Conservation (phyloP, 495 filamentous ascomycete species). For the Saxophila tyrrhenica region DNA sequence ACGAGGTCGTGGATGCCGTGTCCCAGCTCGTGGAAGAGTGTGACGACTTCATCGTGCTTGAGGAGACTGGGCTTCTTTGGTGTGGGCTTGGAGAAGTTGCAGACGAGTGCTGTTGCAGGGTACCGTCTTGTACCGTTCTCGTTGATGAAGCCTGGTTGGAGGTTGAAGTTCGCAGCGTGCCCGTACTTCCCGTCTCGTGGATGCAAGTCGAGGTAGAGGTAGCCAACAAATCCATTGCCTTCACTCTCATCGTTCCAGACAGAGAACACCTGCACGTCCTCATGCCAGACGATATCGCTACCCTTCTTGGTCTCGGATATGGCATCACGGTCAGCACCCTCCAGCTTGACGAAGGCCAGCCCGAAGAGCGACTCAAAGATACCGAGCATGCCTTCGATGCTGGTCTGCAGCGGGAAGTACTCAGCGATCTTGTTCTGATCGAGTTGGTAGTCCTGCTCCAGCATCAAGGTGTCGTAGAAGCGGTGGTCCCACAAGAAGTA, state of each 20-base stretch:
- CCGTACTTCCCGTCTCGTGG: conserved; percentile 57
- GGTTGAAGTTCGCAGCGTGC: conserved; percentile 39
- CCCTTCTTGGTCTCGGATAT: conserved; percentile 49
- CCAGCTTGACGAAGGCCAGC: conserved; percentile 76
- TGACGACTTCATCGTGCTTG: conserved; percentile 60
- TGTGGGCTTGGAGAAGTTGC: conserved; percentile 60
- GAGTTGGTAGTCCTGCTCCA: conserved; percentile 79
- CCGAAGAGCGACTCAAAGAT: conserved; percentile 94
- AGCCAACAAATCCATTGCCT: conserved; percentile 57
- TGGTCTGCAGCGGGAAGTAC: conserved; percentile 81
- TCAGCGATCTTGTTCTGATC: conserved; percentile 85
- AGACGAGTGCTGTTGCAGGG: conserved; percentile 59
- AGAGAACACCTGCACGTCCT: conserved; percentile 57
- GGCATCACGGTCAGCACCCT: conserved; percentile 44
- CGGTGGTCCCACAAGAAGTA: conserved; percentile 89
- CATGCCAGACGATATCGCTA: conserved; percentile 58
- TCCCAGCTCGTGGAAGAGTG: conserved; percentile 63
- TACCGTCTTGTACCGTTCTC: conserved; percentile 38
- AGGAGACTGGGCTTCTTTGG: conserved; percentile 59
- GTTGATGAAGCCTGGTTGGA: conserved; percentile 31
- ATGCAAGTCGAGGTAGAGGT: conserved; percentile 59
- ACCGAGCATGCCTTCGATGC: conserved; percentile 78
- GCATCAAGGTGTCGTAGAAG: conserved; percentile 83
- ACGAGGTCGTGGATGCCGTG: conserved; percentile 69
- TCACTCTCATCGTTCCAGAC: conserved; percentile 60